phyloP scores from a whole-genome alignment of 192 early-diverging fungal species.

The Mortierella antarctica region DNA sequence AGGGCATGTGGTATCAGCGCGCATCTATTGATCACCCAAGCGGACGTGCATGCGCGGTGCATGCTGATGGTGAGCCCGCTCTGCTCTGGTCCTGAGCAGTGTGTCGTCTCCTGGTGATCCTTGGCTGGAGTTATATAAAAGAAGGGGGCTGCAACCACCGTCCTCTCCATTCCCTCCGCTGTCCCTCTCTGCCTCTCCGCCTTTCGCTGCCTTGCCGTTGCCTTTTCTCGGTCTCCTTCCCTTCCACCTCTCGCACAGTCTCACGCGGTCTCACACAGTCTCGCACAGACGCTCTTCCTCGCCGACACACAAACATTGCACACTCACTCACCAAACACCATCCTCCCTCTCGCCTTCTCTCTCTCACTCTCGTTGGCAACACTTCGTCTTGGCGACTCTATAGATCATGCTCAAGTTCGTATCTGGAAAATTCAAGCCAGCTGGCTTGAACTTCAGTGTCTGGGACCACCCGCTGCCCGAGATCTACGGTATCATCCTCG shows the following conservation, averaged over 20 bases:
- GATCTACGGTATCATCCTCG: constrained; percentile 86
- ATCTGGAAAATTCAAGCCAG: constrained; percentile 52
- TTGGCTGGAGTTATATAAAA: too few species aligned
- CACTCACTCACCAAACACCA: not conserved
- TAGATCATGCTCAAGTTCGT: constrained; percentile 65
- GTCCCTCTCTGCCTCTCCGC: not conserved
- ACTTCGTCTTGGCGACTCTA: too few species aligned
- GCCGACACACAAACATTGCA: too few species aligned
- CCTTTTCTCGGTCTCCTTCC: not conserved
- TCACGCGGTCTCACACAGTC: not conserved
- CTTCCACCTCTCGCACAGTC: not conserved
- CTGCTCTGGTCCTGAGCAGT: too few species aligned
- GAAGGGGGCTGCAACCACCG: too few species aligned
- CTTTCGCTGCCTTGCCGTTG: constrained; percentile 3
- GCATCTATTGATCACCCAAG: too few species aligned
- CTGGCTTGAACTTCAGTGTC: constrained; percentile 64
- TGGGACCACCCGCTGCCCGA: constrained; percentile 76
- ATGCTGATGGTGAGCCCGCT: too few species aligned
- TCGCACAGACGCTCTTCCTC: too few species aligned
- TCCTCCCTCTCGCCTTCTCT: not conserved
- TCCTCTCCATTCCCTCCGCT: too few species aligned
- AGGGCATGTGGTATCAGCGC: too few species aligned
- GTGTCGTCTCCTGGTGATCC: too few species aligned
- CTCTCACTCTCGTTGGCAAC: not conserved
- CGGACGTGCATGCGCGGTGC: too few species aligned